Evolutionary conservation across 306 rosid genomes (phyloP), one percentile per base, ranked within the genome.

Genomic region (Cicer arietinum): DNA sequence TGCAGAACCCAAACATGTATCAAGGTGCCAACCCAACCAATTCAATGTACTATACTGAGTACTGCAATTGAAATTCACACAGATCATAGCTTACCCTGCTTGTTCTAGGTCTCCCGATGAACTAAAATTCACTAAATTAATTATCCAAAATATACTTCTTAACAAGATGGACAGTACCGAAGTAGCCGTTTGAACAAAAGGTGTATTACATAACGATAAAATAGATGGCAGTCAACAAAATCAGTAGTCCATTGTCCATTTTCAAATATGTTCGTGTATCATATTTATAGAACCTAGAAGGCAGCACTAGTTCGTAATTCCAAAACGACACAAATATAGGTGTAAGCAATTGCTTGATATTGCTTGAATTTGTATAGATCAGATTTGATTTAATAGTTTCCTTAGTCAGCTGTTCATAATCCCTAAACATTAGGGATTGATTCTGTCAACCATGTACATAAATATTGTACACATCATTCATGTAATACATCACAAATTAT

Each of bases 221-320:
- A 30, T 30, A 30, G 5, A 30, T 30, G 37, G 37, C 37, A 30
- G 5, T 30, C 37, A 30, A 30, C 5, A 30, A 30, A 30, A 30
- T 30, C 37, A 30, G 37, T 30, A 30, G 6, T 30, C 37, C 37
- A 4, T 30, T 35, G 45, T 60, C 20, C 67, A 35, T 60, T 60
- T 35, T 60, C 67, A 60, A 60, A 60, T 2, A n/a, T 37, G 13
- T 12, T 60, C 20, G 7, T 7, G 45, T 13, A 60, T 37, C 67
- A 60, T 60, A 60, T 35, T 60, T 60, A 35, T 35, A 60, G 10
- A 60, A 60, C 44, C 10, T 60, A 35, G 67, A 37, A 60, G 44
- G 67, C 37, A 37, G 18, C 44, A 60, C 37, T 13, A 13, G 17
- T 35, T 60, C 1, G 11, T 7, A 60, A 18, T 35, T 35, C 20